These are phyloP conservation scores for Komagataella kurtzmanii DNA, from an alignment of 805 yeast genomes.

Conservation along the genomic window DNA sequence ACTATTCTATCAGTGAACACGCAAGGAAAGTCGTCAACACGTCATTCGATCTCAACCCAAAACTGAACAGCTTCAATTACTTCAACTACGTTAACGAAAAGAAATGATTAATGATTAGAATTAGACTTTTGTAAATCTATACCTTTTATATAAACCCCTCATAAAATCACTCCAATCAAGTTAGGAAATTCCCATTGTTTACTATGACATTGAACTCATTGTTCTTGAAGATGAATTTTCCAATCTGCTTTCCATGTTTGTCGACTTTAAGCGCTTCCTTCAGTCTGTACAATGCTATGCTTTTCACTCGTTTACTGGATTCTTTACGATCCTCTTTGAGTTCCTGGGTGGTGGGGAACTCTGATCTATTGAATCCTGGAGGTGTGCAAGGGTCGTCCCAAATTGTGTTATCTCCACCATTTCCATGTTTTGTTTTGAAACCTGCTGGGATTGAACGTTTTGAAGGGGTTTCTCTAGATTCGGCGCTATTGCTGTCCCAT, in stretches of 20 bases:
- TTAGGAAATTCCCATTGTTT: slow-evolving; percentile 12
- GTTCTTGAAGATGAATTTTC: slow-evolving; percentile 32
- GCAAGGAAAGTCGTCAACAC: slow-evolving; percentile 17
- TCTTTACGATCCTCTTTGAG: slow-evolving; percentile 19
- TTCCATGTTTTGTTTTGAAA: not conserved
- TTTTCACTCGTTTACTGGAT: slow-evolving; percentile 14
- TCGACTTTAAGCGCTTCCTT: slow-evolving; percentile 22
- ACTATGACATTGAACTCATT: slow-evolving; percentile 24
- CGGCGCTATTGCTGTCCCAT: not conserved
- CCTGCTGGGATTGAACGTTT: not conserved
- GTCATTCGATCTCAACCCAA: slow-evolving; percentile 16
- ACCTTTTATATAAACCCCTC: not conserved
- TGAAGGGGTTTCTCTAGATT: not conserved
- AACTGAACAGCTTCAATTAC: slow-evolving; percentile 14
- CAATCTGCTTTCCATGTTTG: slow-evolving; percentile 13
- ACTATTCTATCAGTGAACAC: slow-evolving; percentile 14
- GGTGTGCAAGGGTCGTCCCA: slow-evolving; percentile 26
- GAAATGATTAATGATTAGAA: not conserved
- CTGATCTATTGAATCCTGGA: slow-evolving; percentile 46
- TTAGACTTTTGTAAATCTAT: not conserved
- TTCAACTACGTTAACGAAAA: slow-evolving; percentile 12
- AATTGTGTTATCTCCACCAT: slow-evolving; percentile 10
- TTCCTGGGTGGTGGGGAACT: slow-evolving; percentile 47
- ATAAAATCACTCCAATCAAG: not conserved
- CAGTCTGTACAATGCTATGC: slow-evolving; percentile 29